Base-by-base conservation (phyloP, 441 rosid genomes). In the Lepidium campestre region DNA sequence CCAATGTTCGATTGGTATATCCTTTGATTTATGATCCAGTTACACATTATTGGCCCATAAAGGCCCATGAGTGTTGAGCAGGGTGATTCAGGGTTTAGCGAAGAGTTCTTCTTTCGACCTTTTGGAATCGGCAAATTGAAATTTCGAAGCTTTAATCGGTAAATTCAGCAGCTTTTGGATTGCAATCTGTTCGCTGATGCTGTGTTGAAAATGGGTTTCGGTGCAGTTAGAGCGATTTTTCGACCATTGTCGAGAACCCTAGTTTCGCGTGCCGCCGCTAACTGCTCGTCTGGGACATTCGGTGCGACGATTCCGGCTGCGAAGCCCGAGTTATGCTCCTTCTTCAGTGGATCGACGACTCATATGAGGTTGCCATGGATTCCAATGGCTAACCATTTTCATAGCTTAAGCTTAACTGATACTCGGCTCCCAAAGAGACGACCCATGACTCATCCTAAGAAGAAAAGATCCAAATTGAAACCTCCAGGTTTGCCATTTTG, bases 361-460 rank as follows among this genome's bases (percentile, higher is more conserved):
- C 70, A 27, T 7, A 13, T 10, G 15, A 75, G 53, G 23, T 39
- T 57, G 20, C 84, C 81, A 49, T 83, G 87, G 91, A 61, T 67
- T 9, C 80, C 82, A 4, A 7, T 74, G 11, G 66, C 55, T 1
- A 72, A 60, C 45, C 76, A 59, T 19, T 65, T 84, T 7, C 87
- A 91, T 67, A 74, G 77, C 65, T 81, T 92, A 23, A 85, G 77
- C 70, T 79, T 92, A 50, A 87, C 90, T 2, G 93, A 89, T 57
- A 57, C 77, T 1, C 83, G 91, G 23, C 85, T 56, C 10, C 96
- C 93, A 2, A 92, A 89, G 81, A 84, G 93, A 70, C 76, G 93
- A 41, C 96, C 96, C 19, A 75, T 83, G 39, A 77, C 83, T 57
- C 88, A 86, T 69, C 85, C 97, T 63, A 87, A 84, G 42, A 84